Conservation (phyloP, 2,329 filamentous ascomycete species). For the Emmonsiellopsis sp. region DNA sequence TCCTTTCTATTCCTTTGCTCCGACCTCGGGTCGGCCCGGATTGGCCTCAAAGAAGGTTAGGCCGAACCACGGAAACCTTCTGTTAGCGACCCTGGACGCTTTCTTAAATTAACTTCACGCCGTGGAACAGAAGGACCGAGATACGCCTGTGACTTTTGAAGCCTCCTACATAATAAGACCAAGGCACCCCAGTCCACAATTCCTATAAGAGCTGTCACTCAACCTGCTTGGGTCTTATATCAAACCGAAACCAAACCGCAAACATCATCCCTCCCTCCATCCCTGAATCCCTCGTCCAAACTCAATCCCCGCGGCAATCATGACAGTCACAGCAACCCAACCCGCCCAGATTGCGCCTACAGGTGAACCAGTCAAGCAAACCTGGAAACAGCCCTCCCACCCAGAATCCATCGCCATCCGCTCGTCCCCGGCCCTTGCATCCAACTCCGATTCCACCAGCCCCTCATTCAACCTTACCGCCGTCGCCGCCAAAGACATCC, state of each 20-base stretch:
- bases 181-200: too few species aligned
- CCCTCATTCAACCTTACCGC: constrained; percentile 52
- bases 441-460: constrained; percentile 26
- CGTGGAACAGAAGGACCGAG: too few species aligned
- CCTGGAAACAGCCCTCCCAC: constrained; percentile 13
- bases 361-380: constrained; percentile 5
- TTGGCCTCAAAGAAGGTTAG: neutral
- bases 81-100: too few species aligned
- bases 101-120: neutral
- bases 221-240: too few species aligned
- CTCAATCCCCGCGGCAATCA: neutral
- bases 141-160: too few species aligned
- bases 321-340: constrained; percentile 7
- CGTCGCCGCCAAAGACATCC: constrained; percentile 45
- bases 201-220: too few species aligned
- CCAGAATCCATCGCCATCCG: constrained; percentile 9
- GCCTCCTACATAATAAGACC: too few species aligned
- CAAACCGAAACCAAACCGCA: too few species aligned
- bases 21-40: neutral
- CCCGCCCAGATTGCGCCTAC: neutral
- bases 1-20: neutral
- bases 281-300: neutral
- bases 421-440: constrained; percentile 10
- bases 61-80: neutral
- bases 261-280: too few species aligned